phyloP scores from a whole-genome alignment of 2,329 filamentous ascomycete species.

The Raffaelea deltoideospora region DNA sequence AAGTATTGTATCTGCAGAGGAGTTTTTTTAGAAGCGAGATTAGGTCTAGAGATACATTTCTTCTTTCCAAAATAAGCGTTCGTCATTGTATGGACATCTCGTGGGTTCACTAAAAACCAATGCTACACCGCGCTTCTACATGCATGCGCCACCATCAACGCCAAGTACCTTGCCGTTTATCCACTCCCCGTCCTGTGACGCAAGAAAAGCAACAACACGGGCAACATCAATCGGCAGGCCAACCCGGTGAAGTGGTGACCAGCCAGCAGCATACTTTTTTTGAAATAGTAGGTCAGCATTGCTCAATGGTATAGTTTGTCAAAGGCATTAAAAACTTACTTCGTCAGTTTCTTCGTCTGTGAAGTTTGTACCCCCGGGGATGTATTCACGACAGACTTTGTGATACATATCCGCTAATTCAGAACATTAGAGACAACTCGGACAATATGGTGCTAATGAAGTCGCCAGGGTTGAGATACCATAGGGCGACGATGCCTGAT shows the following conservation, averaged over 20 bases:
- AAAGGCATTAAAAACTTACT: slow-evolving; percentile 1
- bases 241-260: slow-evolving; percentile 17
- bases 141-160: slow-evolving; percentile 12
- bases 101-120: background rate
- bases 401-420: slow-evolving; percentile 16
- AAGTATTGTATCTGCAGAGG: too few species aligned
- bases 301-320: background rate
- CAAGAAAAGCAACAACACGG: slow-evolving; percentile 17
- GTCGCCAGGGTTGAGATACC: too few species aligned
- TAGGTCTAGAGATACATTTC: too few species aligned
- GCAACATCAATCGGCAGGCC: slow-evolving; percentile 19
- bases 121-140: slow-evolving; percentile 4
- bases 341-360: slow-evolving; percentile 12
- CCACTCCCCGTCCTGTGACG: slow-evolving; percentile 19
- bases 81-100: background rate
- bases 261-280: slow-evolving; percentile 18
- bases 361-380: slow-evolving; percentile 20
- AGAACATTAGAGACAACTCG: background rate
- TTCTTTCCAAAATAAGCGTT: too few species aligned
- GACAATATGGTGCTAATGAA: too few species aligned
- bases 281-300: background rate
- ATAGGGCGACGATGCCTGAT: too few species aligned
- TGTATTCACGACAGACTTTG: slow-evolving; percentile 21
- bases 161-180: slow-evolving; percentile 23
- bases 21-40: too few species aligned